A percentile compares a stretch with the other conserved stretches of the same genome.
These are phyloP conservation scores for Phytophthora rubi DNA, from an alignment of 352 stramenopile genomes.

Conservation along the genomic window DNA sequence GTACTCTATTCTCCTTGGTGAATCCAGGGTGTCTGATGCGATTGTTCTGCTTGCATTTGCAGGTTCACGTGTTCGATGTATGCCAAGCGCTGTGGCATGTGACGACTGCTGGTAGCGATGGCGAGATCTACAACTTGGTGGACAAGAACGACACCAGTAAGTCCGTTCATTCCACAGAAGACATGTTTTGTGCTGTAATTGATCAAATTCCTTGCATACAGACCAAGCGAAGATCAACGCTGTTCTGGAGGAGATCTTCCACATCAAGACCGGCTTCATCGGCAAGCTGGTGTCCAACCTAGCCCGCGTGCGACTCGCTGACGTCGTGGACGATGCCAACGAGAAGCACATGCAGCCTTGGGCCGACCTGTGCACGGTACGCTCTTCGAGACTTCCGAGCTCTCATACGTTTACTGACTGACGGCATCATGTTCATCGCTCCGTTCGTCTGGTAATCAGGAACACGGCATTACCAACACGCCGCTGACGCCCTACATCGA, in stretches of 20 bases:
- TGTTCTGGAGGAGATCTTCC: constrained; percentile 79
- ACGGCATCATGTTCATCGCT: constrained; percentile 18
- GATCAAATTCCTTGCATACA: constrained; percentile 24
- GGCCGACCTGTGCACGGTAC: constrained; percentile 80
- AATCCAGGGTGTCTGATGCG: not conserved
- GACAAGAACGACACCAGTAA: constrained; percentile 89
- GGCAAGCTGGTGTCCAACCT: constrained; percentile 88
- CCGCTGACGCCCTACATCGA: constrained; percentile 89
- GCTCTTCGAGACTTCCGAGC: constrained; percentile 5
- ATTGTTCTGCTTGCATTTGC: not conserved
- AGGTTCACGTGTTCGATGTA: constrained; percentile 86
- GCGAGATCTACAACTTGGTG: constrained; percentile 86
- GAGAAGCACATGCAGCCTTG: constrained; percentile 91
- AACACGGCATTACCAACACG: constrained; percentile 83
- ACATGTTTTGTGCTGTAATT: not conserved
- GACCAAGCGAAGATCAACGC: constrained; percentile 83
- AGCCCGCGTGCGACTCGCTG: constrained; percentile 71
- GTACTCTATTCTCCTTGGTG: not conserved
- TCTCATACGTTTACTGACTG: constrained; percentile 13
- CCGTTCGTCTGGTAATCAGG: constrained; percentile 36
- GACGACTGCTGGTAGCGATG: constrained; percentile 50
- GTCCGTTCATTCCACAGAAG: constrained; percentile 6
- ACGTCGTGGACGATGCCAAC: constrained; percentile 90
- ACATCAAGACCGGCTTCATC: constrained; percentile 86
- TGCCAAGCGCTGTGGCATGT: constrained; percentile 82